phyloP scores from a whole-genome alignment of 1,139 yeast genomes.

The Protomyces inouyei region DNA sequence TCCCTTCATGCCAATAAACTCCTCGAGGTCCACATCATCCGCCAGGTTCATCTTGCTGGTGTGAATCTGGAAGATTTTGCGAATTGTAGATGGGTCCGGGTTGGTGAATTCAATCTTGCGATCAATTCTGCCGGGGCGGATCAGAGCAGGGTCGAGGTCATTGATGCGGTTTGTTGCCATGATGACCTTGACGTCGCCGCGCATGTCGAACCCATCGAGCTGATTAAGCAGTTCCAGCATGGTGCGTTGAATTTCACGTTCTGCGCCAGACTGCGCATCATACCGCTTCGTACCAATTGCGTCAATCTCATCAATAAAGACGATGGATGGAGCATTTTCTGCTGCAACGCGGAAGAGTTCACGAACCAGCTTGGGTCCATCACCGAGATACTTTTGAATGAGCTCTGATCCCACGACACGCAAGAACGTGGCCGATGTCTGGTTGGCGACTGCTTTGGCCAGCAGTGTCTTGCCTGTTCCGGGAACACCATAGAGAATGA shows the following conservation, averaged over 20 bases:
- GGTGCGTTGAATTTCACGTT: conserved; percentile 95
- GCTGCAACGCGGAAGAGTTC: conserved; percentile 96
- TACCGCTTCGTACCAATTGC: conserved; percentile 98
- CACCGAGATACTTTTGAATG: conserved; percentile 95
- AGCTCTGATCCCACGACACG: conserved; percentile 96
- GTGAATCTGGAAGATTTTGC: conserved; percentile 88
- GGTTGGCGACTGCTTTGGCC: conserved; percentile 98
- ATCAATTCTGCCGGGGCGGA: conserved; percentile 98
- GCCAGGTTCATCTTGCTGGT: conserved; percentile 91
- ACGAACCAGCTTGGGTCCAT: conserved; percentile 92
- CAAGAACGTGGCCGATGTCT: conserved; percentile 91
- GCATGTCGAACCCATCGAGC: conserved; percentile 95
- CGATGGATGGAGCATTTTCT: conserved; percentile 96
- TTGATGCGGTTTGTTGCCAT: conserved; percentile 99
- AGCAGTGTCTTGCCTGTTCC: conserved; percentile 97
- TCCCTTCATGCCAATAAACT: conserved; percentile 84
- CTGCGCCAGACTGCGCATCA: conserved; percentile 95
- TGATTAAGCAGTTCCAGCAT: conserved; percentile 96
- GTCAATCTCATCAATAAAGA: conserved; percentile 96
- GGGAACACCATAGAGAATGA: conserved; percentile 95
- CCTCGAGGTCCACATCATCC: conserved; percentile 83
- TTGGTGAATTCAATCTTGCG: conserved; percentile 93
- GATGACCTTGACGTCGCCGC: conserved; percentile 96
- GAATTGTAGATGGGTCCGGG: conserved; percentile 89
- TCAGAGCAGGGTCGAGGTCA: conserved; percentile 91